Base-by-base conservation (phyloP, 495 filamentous ascomycete genomes). In the Annulohypoxylon maeteangense region DNA sequence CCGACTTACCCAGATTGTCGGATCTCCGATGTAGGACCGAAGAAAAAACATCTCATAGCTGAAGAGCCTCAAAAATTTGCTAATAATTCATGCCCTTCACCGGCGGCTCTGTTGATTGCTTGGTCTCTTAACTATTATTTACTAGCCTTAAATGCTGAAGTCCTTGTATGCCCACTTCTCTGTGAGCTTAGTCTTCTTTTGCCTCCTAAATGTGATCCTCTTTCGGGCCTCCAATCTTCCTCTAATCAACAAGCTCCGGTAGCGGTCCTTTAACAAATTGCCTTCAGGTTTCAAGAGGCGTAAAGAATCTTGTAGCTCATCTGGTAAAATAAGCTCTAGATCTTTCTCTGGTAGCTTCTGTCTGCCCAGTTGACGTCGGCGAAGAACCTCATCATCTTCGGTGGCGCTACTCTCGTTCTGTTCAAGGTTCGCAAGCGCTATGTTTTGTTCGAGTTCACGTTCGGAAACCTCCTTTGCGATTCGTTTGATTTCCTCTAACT, bases 81-180 rank as follows among this genome's bases (percentile, higher is more conserved):
- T 40, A 25, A 45, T 4, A 42, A 42, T 67, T 36, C 20, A 14
- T 40, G 38, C 12, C 11, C 10, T 51, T 61, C 36, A 55, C 18
- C 40, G 23, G 65, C 8, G n/a, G 25, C 51, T 16, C 27, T n/a
- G 22, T 61, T 7, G 6, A 58, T 34, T 60, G 8, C 50, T 48
- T 22, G 48, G 36, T 16, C 18, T 16, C 25, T n/a, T 27, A 25
- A n/a, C 23, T 55, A 22, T 18, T 7, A 51, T 48, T 25, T 57
- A 65, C 14, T 42, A 32, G 23, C 32, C 59, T 54, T 76, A 78
- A 25, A 80, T 74, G 53, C 42, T 87, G 82, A 97, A 98, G 79
- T 99, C 95, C 83, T 98, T 98, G 78, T 95, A 92, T 57, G 90
- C 85, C 95, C 95, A 99, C 81, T 97, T 98, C 87, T 97, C 96